Base-by-base conservation (phyloP, 2,329 filamentous ascomycete genomes). In the Zymoseptoria crescenta region DNA sequence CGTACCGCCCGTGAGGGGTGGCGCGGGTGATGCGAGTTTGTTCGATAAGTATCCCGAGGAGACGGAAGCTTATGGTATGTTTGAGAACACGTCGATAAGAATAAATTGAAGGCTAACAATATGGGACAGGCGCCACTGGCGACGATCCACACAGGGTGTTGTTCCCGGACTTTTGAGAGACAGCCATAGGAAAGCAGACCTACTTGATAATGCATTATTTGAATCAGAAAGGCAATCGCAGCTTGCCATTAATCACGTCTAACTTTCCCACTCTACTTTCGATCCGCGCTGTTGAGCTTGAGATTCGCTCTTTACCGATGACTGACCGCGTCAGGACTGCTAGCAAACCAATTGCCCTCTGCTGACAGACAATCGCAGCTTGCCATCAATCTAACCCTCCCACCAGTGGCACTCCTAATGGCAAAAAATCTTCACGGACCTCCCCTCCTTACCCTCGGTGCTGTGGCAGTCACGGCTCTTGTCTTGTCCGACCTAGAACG, bases 41-140 rank as follows among this genome's bases (percentile, higher is more conserved):
- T 99, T 99, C 72, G 94, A 99, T 77, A 90, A 92, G 74, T 99
- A 99, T 74, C 92, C 94, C 1, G 94, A 99, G 75, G 94, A 99
- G 75, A 91, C 89, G 51, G 94, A 99, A 75, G 85, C 87, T 72
- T 99, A 99, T 72, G 94, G 94, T 45, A 45, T 45, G 35, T 45
- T n/a, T n/a, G 10, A 45, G 35, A 16, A 16, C 5, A 16, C 7
- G 35, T 4, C 35, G 4, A n/a, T n/a, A 4, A n/a, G n/a, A n/a
- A 24, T 6, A 7, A 7, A 16, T n/a, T 45, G 4, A 45, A 35
- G 30, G 30, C 35, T 13, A n/a, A 45, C n/a, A 45, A 13, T 16
- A 16, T 7, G 2, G 2, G 16, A 1, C 4, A 45, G 35, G 35
- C 4, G 35, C 35, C 35, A 45, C 35, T 45, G 35, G 35, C 16